Percentiles rank a stretch among this genome's conserved stretches.
phyloP scores from a whole-genome alignment of 1,284 basidiomycete species.

The Hortiboletus rubellus region DNA sequence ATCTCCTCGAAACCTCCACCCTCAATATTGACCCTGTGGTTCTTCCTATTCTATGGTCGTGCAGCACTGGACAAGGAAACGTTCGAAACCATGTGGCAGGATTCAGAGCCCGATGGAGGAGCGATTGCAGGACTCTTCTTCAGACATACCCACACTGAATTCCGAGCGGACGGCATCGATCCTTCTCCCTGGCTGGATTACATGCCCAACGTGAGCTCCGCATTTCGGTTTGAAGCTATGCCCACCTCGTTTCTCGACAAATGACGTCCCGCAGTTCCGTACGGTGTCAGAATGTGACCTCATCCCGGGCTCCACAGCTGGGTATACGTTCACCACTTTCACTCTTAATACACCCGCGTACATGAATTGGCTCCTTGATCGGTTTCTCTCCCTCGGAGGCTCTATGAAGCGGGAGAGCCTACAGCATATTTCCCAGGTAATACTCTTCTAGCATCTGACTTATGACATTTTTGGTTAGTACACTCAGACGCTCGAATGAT shows the following conservation, averaged over 20 bases:
- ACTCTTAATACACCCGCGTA: slow-evolving; percentile 71
- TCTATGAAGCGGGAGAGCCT: slow-evolving; percentile 53
- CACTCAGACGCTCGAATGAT: background rate
- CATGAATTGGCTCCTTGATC: slow-evolving; percentile 63
- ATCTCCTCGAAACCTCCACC: background rate
- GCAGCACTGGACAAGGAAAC: slow-evolving; percentile 72
- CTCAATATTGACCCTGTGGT: background rate
- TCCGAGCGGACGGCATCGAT: slow-evolving; percentile 45
- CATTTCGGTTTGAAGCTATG: background rate
- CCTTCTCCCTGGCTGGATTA: slow-evolving; percentile 48
- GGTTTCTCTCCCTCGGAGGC: slow-evolving; percentile 64
- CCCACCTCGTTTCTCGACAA: background rate
- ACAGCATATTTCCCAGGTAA: slow-evolving; percentile 63
- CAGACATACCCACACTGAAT: slow-evolving; percentile 60
- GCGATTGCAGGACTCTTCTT: slow-evolving; percentile 62
- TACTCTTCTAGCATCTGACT: background rate
- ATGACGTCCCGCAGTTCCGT: slow-evolving; percentile 46
- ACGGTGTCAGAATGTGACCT: slow-evolving; percentile 46
- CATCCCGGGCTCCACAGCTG: slow-evolving; percentile 43
- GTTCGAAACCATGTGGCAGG: slow-evolving; percentile 68
- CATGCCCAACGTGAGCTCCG: slow-evolving; percentile 61
- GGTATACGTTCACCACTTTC: slow-evolving; percentile 61
- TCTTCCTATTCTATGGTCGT: background rate
- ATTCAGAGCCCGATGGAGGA: slow-evolving; percentile 57
- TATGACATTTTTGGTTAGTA: background rate